These are phyloP conservation scores for Penicillium paradoxum DNA, from an alignment of 495 filamentous ascomycete genomes.

Conservation along the genomic window DNA sequence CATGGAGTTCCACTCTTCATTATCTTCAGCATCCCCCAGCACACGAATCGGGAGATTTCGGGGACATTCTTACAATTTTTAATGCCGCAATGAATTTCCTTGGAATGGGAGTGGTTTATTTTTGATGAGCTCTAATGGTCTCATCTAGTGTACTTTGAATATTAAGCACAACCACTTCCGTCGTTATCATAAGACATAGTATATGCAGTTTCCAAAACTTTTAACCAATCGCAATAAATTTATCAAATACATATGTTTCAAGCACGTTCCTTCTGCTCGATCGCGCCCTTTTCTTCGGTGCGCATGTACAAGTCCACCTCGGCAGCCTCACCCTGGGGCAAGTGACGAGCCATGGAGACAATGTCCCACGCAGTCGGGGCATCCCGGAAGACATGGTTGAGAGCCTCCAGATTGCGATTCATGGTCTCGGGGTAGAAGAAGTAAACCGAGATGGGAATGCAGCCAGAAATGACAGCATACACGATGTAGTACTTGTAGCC, in stretches of 20 bases:
- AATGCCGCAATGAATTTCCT: too few species aligned
- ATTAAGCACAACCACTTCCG: neutral
- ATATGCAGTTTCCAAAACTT: neutral
- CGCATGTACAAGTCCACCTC: conserved; percentile 10
- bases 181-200: conserved; percentile 3
- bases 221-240: neutral
- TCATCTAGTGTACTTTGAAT: neutral
- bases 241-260: neutral
- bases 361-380: conserved; percentile 16
- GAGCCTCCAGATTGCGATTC: conserved; percentile 22
- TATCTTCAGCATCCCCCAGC: too few species aligned
- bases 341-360: conserved; percentile 19
- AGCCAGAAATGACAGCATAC: conserved; percentile 35
- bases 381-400: conserved; percentile 20
- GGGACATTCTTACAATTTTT: too few species aligned
- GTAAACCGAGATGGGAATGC: conserved; percentile 44
- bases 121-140: neutral
- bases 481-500: conserved; percentile 55
- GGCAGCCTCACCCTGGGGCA: conserved; percentile 19
- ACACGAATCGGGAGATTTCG: too few species aligned
- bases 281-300: conserved; percentile 6
- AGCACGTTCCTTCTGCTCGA: conserved; percentile 13
- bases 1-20: too few species aligned
- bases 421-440: conserved; percentile 59
- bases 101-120: neutral